phyloP scores from a whole-genome alignment of 129 eudicot genomes.

The Lactuca sativa region DNA sequence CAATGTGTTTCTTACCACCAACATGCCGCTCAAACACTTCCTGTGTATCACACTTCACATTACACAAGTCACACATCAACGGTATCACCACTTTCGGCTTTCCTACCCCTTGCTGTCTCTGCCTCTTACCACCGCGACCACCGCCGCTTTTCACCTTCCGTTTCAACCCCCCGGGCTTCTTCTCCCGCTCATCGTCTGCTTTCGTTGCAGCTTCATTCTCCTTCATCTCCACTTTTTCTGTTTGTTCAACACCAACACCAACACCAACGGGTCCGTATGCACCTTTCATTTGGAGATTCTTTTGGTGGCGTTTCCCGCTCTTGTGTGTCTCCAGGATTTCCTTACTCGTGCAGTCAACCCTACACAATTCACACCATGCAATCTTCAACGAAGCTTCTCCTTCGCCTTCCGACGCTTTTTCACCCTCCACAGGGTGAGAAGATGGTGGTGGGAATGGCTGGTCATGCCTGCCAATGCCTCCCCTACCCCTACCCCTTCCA shows the following conservation, averaged over 20 bases:
- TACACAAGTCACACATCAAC: slow-evolving; percentile 57
- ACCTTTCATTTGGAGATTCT: slow-evolving; percentile 35
- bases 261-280: slow-evolving; percentile 11
- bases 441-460: slow-evolving; percentile 31
- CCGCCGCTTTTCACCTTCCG: slow-evolving; percentile 45
- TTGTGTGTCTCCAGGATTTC: slow-evolving; percentile 55
- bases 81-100: slow-evolving; percentile 46
- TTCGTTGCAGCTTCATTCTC: slow-evolving; percentile 16
- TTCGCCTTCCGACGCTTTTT: slow-evolving; percentile 12
- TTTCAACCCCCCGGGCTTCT: slow-evolving; percentile 35
- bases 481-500: slow-evolving; percentile 34
- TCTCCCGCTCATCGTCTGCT: background rate
- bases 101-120: slow-evolving; percentile 27
- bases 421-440: slow-evolving; percentile 26
- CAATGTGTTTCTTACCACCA: slow-evolving; percentile 48
- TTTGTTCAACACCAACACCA: background rate
- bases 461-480: slow-evolving; percentile 17
- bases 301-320: slow-evolving; percentile 50
- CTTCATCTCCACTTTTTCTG: slow-evolving; percentile 6
- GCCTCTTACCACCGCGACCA: slow-evolving; percentile 41
- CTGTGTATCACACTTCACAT: slow-evolving; percentile 55
- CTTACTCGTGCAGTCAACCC: slow-evolving; percentile 46
- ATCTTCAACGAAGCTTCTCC: slow-evolving; percentile 20
- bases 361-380: slow-evolving; percentile 56
- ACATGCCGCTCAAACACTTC: slow-evolving; percentile 55